Evolutionary conservation across 2,329 filamentous ascomycete genomes (phyloP).

Genomic region (Diaporthe eres): DNA sequence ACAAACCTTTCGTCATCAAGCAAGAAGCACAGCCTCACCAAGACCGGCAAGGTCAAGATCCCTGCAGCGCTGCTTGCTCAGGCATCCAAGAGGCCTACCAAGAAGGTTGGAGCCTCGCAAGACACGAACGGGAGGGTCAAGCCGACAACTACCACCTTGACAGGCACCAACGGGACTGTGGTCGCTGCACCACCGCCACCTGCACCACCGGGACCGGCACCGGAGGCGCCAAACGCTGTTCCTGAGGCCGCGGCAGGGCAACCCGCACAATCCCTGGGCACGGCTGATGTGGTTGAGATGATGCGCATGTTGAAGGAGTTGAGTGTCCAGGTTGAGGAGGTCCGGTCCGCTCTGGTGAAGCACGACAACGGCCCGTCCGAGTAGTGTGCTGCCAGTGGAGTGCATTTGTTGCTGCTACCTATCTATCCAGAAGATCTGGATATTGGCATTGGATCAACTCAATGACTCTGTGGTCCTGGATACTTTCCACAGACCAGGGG

Average conservation of each 20-base stretch:
- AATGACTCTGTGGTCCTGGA: not conserved
- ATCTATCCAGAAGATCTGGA: not conserved
- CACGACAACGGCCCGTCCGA: slow-evolving; percentile 17
- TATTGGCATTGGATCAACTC: not conserved
- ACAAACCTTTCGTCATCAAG: not conserved
- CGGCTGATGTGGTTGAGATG: slow-evolving; percentile 20
- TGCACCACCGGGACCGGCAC: not conserved
- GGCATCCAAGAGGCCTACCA: slow-evolving; percentile 32
- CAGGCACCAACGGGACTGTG: not conserved
- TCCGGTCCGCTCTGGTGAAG: slow-evolving; percentile 28
- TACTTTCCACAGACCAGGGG: not conserved
- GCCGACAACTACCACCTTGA: not conserved
- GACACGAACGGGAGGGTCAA: slow-evolving; percentile 9
- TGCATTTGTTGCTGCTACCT: not conserved
- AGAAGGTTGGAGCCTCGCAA: not conserved
- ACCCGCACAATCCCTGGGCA: not conserved
- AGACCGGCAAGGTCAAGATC: slow-evolving; percentile 8
- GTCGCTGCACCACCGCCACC: not conserved
- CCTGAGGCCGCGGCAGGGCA: not conserved
- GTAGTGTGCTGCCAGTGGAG: not conserved
- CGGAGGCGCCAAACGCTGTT: not conserved
- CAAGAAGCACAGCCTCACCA: slow-evolving; percentile 36
- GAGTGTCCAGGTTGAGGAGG: slow-evolving; percentile 36
- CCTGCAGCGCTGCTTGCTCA: slow-evolving; percentile 24
- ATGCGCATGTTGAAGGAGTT: slow-evolving; percentile 37